A percentile compares a stretch with the other conserved stretches of the same genome.
These are phyloP conservation scores for Haberlea rhodopensis DNA, from an alignment of 257 asterid genomes.

Conservation along the genomic window DNA sequence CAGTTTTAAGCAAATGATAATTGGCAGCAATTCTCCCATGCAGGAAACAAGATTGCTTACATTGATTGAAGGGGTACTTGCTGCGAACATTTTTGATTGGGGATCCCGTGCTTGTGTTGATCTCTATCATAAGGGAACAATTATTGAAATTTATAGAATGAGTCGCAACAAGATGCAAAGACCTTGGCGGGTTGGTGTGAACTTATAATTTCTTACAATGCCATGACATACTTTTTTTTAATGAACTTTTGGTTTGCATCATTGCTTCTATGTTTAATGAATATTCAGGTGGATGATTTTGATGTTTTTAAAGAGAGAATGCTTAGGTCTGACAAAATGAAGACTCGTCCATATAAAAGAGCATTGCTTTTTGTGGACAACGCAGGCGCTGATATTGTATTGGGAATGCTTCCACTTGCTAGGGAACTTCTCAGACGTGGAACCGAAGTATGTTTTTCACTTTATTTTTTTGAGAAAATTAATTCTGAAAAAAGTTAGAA, in stretches of 20 bases:
- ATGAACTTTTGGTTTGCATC: neutral
- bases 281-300: conserved; percentile 80
- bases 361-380: conserved; percentile 96
- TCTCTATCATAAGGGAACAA: conserved; percentile 91
- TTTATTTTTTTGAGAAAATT: conserved; percentile 2
- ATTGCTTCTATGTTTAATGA: neutral
- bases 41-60: conserved; percentile 87
- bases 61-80: conserved; percentile 93
- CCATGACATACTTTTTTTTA: neutral
- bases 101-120: conserved; percentile 99
- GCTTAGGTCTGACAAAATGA: conserved; percentile 60
- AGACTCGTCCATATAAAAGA: conserved; percentile 60
- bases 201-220: conserved; percentile 6
- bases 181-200: conserved; percentile 86
- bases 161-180: conserved; percentile 98
- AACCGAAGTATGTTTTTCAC: conserved; percentile 64
- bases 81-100: conserved; percentile 99
- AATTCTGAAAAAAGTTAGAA: neutral
- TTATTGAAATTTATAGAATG: conserved; percentile 94
- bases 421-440: conserved; percentile 94
- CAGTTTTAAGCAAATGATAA: neutral
- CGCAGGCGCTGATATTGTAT: conserved; percentile 89
- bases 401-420: conserved; percentile 99
- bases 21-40: conserved; percentile 18
- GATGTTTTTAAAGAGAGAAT: conserved; percentile 78